Evolutionary conservation across 208 protist genomes (phyloP).

Genomic region (Acanthamoeba triangularis): DNA sequence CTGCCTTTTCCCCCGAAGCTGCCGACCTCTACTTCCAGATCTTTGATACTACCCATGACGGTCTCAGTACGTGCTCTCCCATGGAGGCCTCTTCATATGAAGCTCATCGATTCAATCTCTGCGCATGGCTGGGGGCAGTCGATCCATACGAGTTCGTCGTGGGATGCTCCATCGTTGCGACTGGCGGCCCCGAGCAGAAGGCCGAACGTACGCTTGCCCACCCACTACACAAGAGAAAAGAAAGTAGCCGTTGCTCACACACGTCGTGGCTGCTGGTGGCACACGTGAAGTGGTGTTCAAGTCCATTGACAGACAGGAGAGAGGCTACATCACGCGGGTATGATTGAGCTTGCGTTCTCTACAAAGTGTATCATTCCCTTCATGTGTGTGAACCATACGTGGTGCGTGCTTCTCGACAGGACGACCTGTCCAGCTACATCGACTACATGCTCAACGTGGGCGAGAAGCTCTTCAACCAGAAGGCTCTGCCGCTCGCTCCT

Average conservation of each 20-base stretch:
- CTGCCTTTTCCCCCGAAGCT: constrained; percentile 12
- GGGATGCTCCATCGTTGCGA: constrained; percentile 34
- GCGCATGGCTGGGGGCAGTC: neutral
- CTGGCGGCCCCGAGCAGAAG: constrained; percentile 35
- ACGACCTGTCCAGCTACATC: constrained; percentile 24
- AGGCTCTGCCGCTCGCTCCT: neutral
- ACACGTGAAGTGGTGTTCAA: constrained; percentile 61
- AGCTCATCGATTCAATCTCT: too few species aligned
- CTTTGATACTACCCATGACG: constrained; percentile 47
- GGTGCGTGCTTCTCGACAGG: neutral
- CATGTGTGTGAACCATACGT: neutral
- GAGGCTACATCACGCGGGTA: constrained; percentile 55
- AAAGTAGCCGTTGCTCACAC: neutral
- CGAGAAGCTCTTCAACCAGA: constrained; percentile 60
- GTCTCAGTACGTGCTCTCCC: constrained; percentile 5
- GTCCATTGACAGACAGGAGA: constrained; percentile 13
- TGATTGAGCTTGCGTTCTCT: neutral
- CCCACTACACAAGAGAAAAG: neutral
- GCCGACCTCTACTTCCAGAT: constrained; percentile 53
- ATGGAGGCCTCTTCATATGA: neutral
- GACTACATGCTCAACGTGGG: constrained; percentile 48
- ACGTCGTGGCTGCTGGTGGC: neutral
- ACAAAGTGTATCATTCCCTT: neutral
- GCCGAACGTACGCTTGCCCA: constrained; percentile 29
- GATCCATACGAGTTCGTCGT: constrained; percentile 59